Percentiles rank a stretch among this genome's conserved stretches.
Evolutionary conservation across 805 yeast genomes (phyloP).

Genomic region (Tetrapisispora arboricola): DNA sequence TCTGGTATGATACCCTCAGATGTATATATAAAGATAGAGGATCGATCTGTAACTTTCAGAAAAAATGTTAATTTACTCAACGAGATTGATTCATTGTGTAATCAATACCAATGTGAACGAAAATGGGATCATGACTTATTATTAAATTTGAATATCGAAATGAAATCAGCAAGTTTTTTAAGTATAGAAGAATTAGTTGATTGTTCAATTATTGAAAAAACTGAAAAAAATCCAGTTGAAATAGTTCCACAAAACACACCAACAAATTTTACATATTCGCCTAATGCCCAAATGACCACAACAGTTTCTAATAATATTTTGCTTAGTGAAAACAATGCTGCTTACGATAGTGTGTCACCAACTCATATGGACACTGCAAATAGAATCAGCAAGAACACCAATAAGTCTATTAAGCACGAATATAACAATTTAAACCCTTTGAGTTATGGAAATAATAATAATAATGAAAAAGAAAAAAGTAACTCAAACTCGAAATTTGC

Average conservation of each 20-base stretch:
- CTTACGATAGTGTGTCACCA: background rate
- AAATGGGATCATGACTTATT: slow-evolving; percentile 51
- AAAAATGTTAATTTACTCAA: slow-evolving; percentile 31
- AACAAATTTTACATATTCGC: slow-evolving; percentile 2
- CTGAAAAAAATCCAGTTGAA: slow-evolving; percentile 5
- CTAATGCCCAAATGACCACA: background rate
- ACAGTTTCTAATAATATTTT: background rate
- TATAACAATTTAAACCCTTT: too few relatives aligned
- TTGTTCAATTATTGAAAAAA: slow-evolving; percentile 34
- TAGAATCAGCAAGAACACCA: background rate
- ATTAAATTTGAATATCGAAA: slow-evolving; percentile 38
- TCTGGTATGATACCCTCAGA: slow-evolving; percentile 33
- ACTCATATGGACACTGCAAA: background rate
- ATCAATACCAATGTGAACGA: slow-evolving; percentile 38
- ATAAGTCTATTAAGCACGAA: background rate
- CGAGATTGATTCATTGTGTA: slow-evolving; percentile 36
- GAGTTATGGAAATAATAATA: background rate
- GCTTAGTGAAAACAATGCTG: background rate
- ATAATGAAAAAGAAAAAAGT: too few relatives aligned
- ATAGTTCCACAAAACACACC: slow-evolving; percentile 4
- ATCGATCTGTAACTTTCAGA: slow-evolving; percentile 25
- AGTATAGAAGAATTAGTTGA: slow-evolving; percentile 54
- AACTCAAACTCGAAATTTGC: slow-evolving; percentile 6
- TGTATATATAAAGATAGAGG: slow-evolving; percentile 20
- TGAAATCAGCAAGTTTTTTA: slow-evolving; percentile 36